A percentile compares a stretch with the other conserved stretches of the same genome.
These are phyloP conservation scores for Mucor saturninus DNA, from an alignment of 371 early-diverging fungal genomes.

Conservation along the genomic window DNA sequence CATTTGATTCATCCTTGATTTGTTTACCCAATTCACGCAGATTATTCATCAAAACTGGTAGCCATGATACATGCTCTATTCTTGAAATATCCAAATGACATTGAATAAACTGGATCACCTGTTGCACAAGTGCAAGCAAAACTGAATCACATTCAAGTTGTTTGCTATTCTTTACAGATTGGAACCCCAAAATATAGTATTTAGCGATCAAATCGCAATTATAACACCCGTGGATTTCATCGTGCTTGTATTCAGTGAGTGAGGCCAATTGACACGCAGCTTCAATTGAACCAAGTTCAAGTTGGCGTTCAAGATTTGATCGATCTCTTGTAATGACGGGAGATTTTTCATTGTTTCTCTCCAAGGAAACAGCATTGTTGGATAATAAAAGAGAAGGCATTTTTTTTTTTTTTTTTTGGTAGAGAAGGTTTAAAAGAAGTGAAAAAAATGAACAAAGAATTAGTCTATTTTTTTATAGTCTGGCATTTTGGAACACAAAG, in stretches of 20 bases:
- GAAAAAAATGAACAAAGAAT: slow-evolving; percentile 6
- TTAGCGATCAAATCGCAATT: slow-evolving; percentile 24
- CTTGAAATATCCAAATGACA: slow-evolving; percentile 19
- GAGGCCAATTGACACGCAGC: slow-evolving; percentile 13
- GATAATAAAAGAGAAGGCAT: slow-evolving; percentile 20
- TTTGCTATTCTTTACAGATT: slow-evolving; percentile 3
- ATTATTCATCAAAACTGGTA: slow-evolving; percentile 23
- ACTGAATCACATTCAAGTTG: slow-evolving; percentile 8
- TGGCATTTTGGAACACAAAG: slow-evolving; percentile 5
- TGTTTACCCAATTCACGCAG: slow-evolving; percentile 37
- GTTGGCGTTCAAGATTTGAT: slow-evolving; percentile 10
- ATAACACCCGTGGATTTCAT: slow-evolving; percentile 16
- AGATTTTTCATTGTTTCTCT: slow-evolving; percentile 7
- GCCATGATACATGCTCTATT: slow-evolving; percentile 26
- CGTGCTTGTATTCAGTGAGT: slow-evolving; percentile 22
- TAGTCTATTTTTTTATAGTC: slow-evolving; percentile 9
- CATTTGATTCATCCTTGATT: slow-evolving; percentile 41
- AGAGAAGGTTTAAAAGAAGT: not conserved
- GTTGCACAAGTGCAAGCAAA: slow-evolving; percentile 23
- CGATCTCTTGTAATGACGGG: not conserved
- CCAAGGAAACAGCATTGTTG: not conserved
- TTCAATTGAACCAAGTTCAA: slow-evolving; percentile 17
- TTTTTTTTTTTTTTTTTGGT: slow-evolving; percentile 1
- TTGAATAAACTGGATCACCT: slow-evolving; percentile 20
- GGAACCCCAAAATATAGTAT: slow-evolving; percentile 22